Percentiles rank a stretch among this genome's conserved stretches.
Conservation (phyloP, 176 grass and related monocot genomes). For the Oryza meridionalis region DNA sequence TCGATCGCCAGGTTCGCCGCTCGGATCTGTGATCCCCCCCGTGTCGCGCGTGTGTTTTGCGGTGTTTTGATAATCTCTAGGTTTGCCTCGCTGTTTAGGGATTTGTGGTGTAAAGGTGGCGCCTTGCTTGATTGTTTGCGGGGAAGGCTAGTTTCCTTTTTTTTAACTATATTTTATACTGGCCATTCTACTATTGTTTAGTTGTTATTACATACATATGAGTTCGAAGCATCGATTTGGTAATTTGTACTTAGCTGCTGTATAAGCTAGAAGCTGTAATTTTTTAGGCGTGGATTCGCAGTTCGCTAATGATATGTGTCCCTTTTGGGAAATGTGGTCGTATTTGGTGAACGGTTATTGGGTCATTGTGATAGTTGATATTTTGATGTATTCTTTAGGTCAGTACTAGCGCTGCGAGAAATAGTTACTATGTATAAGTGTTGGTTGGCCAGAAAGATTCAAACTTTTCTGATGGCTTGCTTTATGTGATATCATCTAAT, state of each 20-base stretch:
- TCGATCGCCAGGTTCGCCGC: slow-evolving; percentile 83
- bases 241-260: neutral
- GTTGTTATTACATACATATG: neutral
- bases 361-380: neutral
- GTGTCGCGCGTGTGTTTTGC: neutral
- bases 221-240: slow-evolving; percentile 30
- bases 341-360: neutral
- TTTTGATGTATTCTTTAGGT: slow-evolving; percentile 12
- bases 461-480: neutral
- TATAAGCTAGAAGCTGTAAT: slow-evolving; percentile 2
- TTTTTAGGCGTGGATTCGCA: neutral
- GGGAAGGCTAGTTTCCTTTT: neutral
- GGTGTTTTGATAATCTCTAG: neutral
- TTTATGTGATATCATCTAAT: neutral
- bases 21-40: slow-evolving; percentile 41
- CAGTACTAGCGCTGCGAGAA: neutral
- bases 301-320: neutral
- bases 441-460: neutral
- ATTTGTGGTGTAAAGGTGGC: slow-evolving; percentile 20
- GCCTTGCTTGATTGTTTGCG: slow-evolving; percentile 1
- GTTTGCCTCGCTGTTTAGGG: neutral
- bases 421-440: neutral
- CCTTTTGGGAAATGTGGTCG: neutral
- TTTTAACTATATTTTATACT: neutral
- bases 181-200: neutral